Conservation (phyloP, 176 grass and related monocot genomes). For the Ensete glaucum region DNA sequence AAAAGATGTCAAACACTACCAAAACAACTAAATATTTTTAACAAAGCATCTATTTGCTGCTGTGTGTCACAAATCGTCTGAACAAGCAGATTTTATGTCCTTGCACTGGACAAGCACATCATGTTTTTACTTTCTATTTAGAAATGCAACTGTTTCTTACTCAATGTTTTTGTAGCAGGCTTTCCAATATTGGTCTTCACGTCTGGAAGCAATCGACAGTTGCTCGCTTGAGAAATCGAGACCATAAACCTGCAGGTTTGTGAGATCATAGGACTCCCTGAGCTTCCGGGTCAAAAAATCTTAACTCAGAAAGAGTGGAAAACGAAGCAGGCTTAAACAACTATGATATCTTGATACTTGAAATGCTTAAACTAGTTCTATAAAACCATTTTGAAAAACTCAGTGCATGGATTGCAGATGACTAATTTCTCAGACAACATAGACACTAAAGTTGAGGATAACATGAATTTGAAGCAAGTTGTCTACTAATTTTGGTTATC, state of each 20-base stretch:
- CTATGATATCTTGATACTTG: background rate
- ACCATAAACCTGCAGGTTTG: slow-evolving; percentile 47
- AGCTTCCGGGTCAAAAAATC: background rate
- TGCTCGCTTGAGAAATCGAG: slow-evolving; percentile 72
- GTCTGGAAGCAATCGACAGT: slow-evolving; percentile 43
- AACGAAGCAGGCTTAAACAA: background rate
- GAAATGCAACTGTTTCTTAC: slow-evolving; percentile 39
- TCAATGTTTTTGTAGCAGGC: slow-evolving; percentile 82
- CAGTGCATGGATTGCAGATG: background rate
- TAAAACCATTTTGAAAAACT: background rate
- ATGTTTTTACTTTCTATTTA: slow-evolving; percentile 8
- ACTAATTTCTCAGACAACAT: background rate
- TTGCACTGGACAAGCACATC: slow-evolving; percentile 14
- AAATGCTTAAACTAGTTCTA: background rate
- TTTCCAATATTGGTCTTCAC: slow-evolving; percentile 67
- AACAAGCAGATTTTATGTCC: background rate
- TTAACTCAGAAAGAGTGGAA: background rate
- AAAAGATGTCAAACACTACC: background rate
- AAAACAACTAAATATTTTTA: background rate
- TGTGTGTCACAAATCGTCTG: background rate
- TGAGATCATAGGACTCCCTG: background rate
- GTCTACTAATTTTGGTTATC: no score
- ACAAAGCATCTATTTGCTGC: background rate
- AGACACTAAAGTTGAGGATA: background rate
- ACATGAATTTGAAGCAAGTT: no score